phyloP scores from a whole-genome alignment of 2,329 filamentous ascomycete species.

The Scedosporium boydii region DNA sequence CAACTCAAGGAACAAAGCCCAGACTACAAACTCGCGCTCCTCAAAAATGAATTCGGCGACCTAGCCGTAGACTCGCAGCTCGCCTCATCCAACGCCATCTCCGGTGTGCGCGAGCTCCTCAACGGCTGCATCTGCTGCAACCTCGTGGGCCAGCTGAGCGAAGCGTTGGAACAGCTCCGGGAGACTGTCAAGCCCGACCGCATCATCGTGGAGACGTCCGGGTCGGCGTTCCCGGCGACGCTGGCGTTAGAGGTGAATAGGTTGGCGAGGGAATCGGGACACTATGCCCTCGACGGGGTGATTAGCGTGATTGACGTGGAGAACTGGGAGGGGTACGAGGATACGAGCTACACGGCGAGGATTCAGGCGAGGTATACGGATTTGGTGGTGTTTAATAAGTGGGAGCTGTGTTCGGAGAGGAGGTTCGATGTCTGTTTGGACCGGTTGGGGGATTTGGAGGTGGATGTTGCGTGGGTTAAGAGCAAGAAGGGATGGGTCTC shows the following conservation, averaged over 20 bases:
- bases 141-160: slow-evolving; percentile 80
- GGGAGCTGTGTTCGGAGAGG: slow-evolving; percentile 67
- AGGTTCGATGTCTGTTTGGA: slow-evolving; percentile 71
- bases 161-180: slow-evolving; percentile 68
- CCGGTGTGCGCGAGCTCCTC: slow-evolving; percentile 83
- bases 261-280: slow-evolving; percentile 56
- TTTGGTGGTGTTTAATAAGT: slow-evolving; percentile 87
- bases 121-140: slow-evolving; percentile 99
- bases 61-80: slow-evolving; percentile 89
- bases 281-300: slow-evolving; percentile 75
- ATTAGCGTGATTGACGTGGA: slow-evolving; percentile 87
- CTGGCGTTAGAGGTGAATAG: slow-evolving; percentile 85
- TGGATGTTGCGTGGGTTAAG: slow-evolving; percentile 77
- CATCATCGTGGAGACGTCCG: slow-evolving; percentile 89
- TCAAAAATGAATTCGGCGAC: slow-evolving; percentile 98
- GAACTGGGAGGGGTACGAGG: slow-evolving; percentile 90
- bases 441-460: slow-evolving; percentile 68
- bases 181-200: slow-evolving; percentile 56
- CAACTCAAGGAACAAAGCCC: slow-evolving; percentile 69
- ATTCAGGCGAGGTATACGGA: slow-evolving; percentile 87
- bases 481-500: slow-evolving; percentile 71
- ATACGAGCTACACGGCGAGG: slow-evolving; percentile 80
- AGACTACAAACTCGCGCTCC: slow-evolving; percentile 76
- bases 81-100: slow-evolving; percentile 70
- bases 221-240: slow-evolving; percentile 80